These are phyloP conservation scores for Verticillium nubilum DNA, from an alignment of 2,329 filamentous ascomycete genomes.

Conservation along the genomic window DNA sequence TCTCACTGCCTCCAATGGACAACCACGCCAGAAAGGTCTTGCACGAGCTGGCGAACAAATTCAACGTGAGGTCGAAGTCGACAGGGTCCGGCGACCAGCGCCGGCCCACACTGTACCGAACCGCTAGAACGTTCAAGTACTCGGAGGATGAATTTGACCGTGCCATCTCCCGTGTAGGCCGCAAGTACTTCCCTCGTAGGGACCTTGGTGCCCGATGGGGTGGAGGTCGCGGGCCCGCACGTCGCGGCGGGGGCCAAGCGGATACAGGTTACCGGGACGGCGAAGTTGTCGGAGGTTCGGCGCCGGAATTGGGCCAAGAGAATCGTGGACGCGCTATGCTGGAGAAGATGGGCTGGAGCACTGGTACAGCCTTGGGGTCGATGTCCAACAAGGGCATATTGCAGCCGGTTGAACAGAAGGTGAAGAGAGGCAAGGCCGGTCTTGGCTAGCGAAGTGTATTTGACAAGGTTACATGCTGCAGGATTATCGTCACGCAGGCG, in stretches of 20 bases:
- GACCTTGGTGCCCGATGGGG: constrained; percentile 23
- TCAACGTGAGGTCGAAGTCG: constrained; percentile 81
- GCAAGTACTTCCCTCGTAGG: constrained; percentile 50
- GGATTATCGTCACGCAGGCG: too few species aligned
- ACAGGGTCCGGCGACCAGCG: constrained; percentile 67
- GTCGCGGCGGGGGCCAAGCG: constrained; percentile 17
- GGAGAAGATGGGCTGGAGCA: constrained; percentile 96
- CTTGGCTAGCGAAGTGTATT: too few species aligned
- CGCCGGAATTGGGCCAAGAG: constrained; percentile 74
- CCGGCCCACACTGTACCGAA: constrained; percentile 74
- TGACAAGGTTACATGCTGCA: too few species aligned
- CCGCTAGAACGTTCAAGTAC: constrained; percentile 57
- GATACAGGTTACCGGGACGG: constrained; percentile 69
- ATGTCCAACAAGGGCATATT: constrained; percentile 82
- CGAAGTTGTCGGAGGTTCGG: constrained; percentile 79
- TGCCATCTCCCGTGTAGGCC: constrained; percentile 38
- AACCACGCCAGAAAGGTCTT: constrained; percentile 70
- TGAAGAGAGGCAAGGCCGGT: constrained; percentile 82
- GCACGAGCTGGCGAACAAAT: constrained; percentile 69
- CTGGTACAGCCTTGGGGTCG: constrained; percentile 77
- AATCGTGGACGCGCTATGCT: constrained; percentile 85
- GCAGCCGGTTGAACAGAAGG: constrained; percentile 77
- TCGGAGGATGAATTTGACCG: constrained; percentile 49
- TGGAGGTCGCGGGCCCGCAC: constrained; percentile 1
- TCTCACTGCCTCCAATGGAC: constrained; percentile 79